phyloP scores from a whole-genome alignment of 805 yeast species.

The Kodamaea nitidulidarum region DNA sequence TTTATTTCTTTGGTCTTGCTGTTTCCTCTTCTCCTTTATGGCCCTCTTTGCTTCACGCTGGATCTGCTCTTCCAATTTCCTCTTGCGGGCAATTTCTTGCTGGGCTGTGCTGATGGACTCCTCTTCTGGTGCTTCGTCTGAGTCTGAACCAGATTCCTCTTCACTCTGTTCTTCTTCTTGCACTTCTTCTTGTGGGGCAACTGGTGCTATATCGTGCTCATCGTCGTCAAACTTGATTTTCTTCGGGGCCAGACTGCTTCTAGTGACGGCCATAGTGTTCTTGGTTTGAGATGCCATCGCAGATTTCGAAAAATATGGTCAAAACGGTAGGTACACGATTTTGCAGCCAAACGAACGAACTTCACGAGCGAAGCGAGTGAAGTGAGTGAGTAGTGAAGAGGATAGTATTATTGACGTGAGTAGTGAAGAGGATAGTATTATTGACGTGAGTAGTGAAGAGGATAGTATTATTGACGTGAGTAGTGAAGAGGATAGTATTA shows the following conservation, averaged over 20 bases:
- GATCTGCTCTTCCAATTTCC: conserved; percentile 18
- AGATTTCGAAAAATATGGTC: neutral
- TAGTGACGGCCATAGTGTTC: conserved; percentile 25
- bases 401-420: too few species aligned
- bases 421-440: too few species aligned
- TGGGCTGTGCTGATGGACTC: conserved; percentile 32
- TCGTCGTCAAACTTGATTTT: conserved; percentile 33
- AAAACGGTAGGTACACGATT: neutral
- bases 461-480: too few species aligned
- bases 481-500: too few species aligned
- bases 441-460: too few species aligned
- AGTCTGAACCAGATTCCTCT: conserved; percentile 17
- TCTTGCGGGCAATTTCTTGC: conserved; percentile 22
- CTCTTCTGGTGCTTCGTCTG: conserved; percentile 44
- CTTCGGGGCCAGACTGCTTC: conserved; percentile 22
- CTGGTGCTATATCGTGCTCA: conserved; percentile 13
- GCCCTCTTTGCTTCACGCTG: conserved; percentile 23
- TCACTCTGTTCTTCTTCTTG: conserved; percentile 8
- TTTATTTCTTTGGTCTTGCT: conserved; percentile 27
- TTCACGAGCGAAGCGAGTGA: too few species aligned
- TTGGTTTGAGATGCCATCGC: conserved; percentile 1
- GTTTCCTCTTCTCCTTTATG: conserved; percentile 36
- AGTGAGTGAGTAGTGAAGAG: too few species aligned
- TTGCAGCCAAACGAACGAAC: conserved; percentile 1
- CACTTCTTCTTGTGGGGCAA: conserved; percentile 1